Conservation (phyloP, 2,329 filamentous ascomycete genomes). For the Venturiaceae sp. region DNA sequence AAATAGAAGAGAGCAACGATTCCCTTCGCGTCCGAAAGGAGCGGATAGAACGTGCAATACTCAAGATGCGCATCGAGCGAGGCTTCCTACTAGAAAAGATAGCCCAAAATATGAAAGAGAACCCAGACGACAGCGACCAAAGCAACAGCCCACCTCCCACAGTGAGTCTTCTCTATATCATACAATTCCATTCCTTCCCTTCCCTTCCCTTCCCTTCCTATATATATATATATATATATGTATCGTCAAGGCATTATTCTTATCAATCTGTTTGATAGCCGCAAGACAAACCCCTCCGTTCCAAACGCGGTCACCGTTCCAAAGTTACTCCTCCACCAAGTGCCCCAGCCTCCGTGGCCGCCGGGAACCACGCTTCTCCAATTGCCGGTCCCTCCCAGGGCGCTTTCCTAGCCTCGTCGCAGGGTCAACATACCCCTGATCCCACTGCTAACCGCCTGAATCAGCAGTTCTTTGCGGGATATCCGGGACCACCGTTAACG, state of each 20-base stretch:
- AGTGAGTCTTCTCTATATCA: slow-evolving; percentile 38
- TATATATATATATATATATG: not conserved
- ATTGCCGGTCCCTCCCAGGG: not conserved
- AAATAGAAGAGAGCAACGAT: slow-evolving; percentile 89
- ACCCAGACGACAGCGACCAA: slow-evolving; percentile 56
- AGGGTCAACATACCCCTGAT: not conserved
- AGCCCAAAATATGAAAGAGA: slow-evolving; percentile 36
- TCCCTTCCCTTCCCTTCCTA: not conserved
- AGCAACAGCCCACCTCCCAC: slow-evolving; percentile 73
- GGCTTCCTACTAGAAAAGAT: slow-evolving; percentile 47
- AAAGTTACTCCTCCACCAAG: slow-evolving; percentile 20
- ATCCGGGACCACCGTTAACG: not conserved
- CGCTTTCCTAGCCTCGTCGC: not conserved
- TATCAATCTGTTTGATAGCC: slow-evolving; percentile 38
- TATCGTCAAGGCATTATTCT: slow-evolving; percentile 7
- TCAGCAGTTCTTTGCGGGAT: not conserved
- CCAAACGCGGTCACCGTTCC: slow-evolving; percentile 58
- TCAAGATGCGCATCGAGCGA: slow-evolving; percentile 83
- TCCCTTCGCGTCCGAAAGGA: slow-evolving; percentile 67
- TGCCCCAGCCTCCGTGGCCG: slow-evolving; percentile 10
- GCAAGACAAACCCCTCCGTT: slow-evolving; percentile 67
- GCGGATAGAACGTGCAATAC: slow-evolving; percentile 73
- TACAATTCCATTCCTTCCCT: not conserved
- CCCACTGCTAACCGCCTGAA: not conserved
- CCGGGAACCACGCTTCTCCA: slow-evolving; percentile 9